phyloP scores from a whole-genome alignment of 1,139 yeast species.

The Yamadazyma dushanensis region DNA sequence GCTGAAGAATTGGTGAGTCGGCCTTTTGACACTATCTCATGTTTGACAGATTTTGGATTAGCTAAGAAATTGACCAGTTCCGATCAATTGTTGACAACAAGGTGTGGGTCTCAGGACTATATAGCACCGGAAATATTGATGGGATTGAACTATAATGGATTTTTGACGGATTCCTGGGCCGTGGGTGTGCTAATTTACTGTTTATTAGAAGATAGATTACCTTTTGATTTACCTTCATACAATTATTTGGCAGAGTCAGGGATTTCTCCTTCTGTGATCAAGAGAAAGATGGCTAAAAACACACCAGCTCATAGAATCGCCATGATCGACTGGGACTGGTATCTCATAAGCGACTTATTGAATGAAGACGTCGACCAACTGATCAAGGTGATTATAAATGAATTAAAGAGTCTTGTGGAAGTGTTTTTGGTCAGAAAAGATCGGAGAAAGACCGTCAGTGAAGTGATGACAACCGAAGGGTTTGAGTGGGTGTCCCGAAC shows the following conservation, averaged over 20 bases:
- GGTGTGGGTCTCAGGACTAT: slow-evolving; percentile 96
- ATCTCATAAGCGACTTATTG: slow-evolving; percentile 23
- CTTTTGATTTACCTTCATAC: slow-evolving; percentile 69
- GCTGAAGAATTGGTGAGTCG: slow-evolving; percentile 13
- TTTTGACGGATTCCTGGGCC: slow-evolving; percentile 91
- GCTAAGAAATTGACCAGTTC: slow-evolving; percentile 63
- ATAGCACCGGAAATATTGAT: slow-evolving; percentile 90
- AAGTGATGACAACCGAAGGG: slow-evolving; percentile 15
- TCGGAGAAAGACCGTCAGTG: slow-evolving; percentile 22
- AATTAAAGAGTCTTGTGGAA: slow-evolving; percentile 34
- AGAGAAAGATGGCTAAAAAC: slow-evolving; percentile 52
- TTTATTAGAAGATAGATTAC: slow-evolving; percentile 78
- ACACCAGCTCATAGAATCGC: slow-evolving; percentile 88
- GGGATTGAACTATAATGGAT: slow-evolving; percentile 90
- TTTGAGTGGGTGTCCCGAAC: slow-evolving; percentile 4
- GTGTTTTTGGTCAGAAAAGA: slow-evolving; percentile 41
- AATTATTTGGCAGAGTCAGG: slow-evolving; percentile 33
- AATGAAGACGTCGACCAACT: slow-evolving; percentile 16
- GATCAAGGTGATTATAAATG: slow-evolving; percentile 24
- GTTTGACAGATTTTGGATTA: slow-evolving; percentile 86
- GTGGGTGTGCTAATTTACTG: slow-evolving; percentile 87
- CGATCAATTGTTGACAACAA: slow-evolving; percentile 67
- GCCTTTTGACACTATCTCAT: slow-evolving; percentile 36
- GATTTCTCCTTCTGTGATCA: slow-evolving; percentile 46
- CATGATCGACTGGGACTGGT: slow-evolving; percentile 91